phyloP scores from a whole-genome alignment of 495 filamentous ascomycete genomes.

The Oidiodendron maius region DNA sequence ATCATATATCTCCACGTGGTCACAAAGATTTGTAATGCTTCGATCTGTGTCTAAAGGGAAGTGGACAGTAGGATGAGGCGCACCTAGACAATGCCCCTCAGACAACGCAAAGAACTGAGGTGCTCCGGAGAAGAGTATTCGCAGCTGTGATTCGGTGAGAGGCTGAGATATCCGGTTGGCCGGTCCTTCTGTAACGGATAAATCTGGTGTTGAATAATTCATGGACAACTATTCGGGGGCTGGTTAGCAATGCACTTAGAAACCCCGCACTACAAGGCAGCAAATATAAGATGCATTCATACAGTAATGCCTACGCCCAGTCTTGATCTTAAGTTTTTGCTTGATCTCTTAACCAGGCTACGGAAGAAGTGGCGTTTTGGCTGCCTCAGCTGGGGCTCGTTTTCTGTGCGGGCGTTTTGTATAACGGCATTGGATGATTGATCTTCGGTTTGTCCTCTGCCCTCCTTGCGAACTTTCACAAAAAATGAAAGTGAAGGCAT shows the following conservation, averaged over 20 bases:
- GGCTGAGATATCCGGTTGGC: constrained; percentile 16
- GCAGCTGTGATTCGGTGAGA: constrained; percentile 56
- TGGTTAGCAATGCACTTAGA: too few relatives aligned
- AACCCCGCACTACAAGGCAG: too few relatives aligned
- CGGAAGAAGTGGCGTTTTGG: constrained; percentile 32
- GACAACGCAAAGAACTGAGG: constrained; percentile 63
- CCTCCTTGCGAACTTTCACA: constrained; percentile 11
- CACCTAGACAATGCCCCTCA: constrained; percentile 36
- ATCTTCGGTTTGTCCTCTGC: constrained; percentile 4
- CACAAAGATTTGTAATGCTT: constrained; percentile 54
- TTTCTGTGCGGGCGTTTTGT: background rate
- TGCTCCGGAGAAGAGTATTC: constrained; percentile 69
- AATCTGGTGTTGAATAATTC: too few relatives aligned
- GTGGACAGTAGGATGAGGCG: constrained; percentile 57
- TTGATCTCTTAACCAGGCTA: constrained; percentile 22
- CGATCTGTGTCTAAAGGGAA: constrained; percentile 66
- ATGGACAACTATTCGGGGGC: too few relatives aligned
- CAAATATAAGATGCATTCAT: too few relatives aligned
- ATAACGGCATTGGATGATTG: constrained; percentile 2
- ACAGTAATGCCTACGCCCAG: too few relatives aligned
- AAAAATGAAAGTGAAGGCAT: constrained; percentile 25
- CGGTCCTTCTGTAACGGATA: background rate
- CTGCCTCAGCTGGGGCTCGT: constrained; percentile 23
- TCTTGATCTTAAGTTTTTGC: constrained; percentile 24
- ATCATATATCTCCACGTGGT: constrained; percentile 51